Percentiles rank a stretch among this genome's conserved stretches.
Conservation (phyloP, 2,329 filamentous ascomycete species). For the Fusarium odoratissimum region DNA sequence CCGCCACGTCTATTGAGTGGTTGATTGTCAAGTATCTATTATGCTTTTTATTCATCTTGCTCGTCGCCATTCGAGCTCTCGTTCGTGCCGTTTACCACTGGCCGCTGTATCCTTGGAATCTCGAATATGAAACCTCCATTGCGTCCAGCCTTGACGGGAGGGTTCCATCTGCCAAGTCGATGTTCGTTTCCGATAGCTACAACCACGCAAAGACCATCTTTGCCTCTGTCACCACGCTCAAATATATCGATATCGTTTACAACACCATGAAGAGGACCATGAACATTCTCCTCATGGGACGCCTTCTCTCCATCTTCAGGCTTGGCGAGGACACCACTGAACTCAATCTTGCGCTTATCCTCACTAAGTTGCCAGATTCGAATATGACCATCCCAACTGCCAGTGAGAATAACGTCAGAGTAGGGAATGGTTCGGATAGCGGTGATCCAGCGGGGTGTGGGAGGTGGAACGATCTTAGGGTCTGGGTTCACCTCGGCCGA, state of each 20-base stretch:
- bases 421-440: constrained; percentile 88
- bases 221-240: constrained; percentile 82
- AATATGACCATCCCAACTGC: constrained; percentile 90
- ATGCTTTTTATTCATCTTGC: constrained; percentile 43
- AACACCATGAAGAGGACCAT: constrained; percentile 72
- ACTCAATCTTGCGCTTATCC: constrained; percentile 83
- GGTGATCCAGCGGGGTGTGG: constrained; percentile 88
- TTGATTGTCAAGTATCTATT: constrained; percentile 35
- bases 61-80: constrained; percentile 39
- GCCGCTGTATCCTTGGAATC: constrained; percentile 65
- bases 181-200: constrained; percentile 90
- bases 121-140: constrained; percentile 93
- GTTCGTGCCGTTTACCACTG: constrained; percentile 50
- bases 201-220: constrained; percentile 82
- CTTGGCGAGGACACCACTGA: constrained; percentile 73
- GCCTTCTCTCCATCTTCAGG: constrained; percentile 34
- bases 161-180: constrained; percentile 85
- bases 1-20: constrained; percentile 41
- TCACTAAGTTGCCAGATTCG: constrained; percentile 86
- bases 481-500: constrained; percentile 78
- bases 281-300: constrained; percentile 47
- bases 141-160: constrained; percentile 66
- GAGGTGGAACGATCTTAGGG: constrained; percentile 67
- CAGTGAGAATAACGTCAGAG: constrained; percentile 88
- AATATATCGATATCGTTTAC: constrained; percentile 91